Conservation (phyloP, 2,329 filamentous ascomycete species). For the Orbilia ellipsospora region DNA sequence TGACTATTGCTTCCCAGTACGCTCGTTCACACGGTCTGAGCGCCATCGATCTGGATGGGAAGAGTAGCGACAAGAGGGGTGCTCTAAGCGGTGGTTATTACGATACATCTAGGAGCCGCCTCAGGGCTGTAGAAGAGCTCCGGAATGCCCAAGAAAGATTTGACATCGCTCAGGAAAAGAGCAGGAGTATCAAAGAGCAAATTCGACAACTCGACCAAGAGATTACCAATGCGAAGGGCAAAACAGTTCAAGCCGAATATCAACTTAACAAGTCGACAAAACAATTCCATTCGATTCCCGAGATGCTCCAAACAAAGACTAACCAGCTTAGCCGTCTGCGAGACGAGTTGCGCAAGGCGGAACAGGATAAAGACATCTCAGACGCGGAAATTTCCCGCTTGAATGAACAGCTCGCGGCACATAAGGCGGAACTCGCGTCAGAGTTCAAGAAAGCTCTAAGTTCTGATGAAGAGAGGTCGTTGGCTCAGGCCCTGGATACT, state of each 20-base stretch:
- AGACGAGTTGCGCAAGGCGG: slow-evolving; percentile 66
- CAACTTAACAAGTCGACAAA: slow-evolving; percentile 45
- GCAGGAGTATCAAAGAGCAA: slow-evolving; percentile 74
- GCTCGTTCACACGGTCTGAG: slow-evolving; percentile 90
- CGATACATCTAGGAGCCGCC: slow-evolving; percentile 83
- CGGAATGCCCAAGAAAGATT: slow-evolving; percentile 79
- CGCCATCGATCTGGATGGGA: slow-evolving; percentile 93
- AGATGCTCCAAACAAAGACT: slow-evolving; percentile 42
- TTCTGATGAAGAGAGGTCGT: slow-evolving; percentile 80
- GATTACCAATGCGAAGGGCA: slow-evolving; percentile 85
- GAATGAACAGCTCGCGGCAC: slow-evolving; percentile 77
- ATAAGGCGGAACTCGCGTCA: slow-evolving; percentile 81
- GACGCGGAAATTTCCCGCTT: slow-evolving; percentile 80
- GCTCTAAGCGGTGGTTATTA: slow-evolving; percentile 95
- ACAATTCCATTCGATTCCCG: slow-evolving; percentile 49
- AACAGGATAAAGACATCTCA: slow-evolving; percentile 71
- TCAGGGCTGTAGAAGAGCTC: slow-evolving; percentile 83
- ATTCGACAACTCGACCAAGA: slow-evolving; percentile 86
- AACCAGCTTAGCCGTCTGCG: slow-evolving; percentile 76
- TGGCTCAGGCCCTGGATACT: slow-evolving; percentile 75
- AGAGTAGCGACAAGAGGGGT: slow-evolving; percentile 93
- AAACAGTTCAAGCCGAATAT: slow-evolving; percentile 79
- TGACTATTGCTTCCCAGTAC: slow-evolving; percentile 88
- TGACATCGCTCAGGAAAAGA: slow-evolving; percentile 74
- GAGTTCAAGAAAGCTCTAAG: slow-evolving; percentile 93